Evolutionary conservation across 441 rosid genomes (phyloP).

Genomic region (Mallotus japonicus): DNA sequence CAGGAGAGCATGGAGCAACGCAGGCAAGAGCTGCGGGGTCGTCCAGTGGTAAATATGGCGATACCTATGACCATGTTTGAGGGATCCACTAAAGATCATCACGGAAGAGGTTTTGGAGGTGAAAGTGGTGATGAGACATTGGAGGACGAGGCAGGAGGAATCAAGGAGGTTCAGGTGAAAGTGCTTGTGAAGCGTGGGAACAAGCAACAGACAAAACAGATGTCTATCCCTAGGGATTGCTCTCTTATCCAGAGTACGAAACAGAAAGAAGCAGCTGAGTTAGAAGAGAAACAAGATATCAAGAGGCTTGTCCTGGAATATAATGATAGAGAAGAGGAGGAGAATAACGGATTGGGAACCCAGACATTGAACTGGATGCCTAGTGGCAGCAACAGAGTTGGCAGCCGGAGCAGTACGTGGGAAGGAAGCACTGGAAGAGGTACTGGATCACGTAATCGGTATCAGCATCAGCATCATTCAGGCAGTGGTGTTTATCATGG

Average conservation of each 20-base stretch:
- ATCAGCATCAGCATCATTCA: conserved; percentile 55
- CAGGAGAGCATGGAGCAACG: conserved; percentile 99
- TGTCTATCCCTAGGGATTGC: conserved; percentile 89
- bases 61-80: conserved; percentile 94
- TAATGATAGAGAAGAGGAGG: conserved; percentile 96
- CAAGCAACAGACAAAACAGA: conserved; percentile 95
- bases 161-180: conserved; percentile 88
- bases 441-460: conserved; percentile 65
- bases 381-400: conserved; percentile 56
- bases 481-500: conserved; percentile 74
- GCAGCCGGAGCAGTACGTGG: conserved; percentile 46
- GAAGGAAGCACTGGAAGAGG: conserved; percentile 60
- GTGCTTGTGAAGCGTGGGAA: conserved; percentile 97
- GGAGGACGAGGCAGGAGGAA: conserved; percentile 73
- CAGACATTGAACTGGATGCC: conserved; percentile 75
- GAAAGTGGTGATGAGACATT: conserved; percentile 84
- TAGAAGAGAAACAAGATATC: conserved; percentile 98
- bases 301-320: conserved; percentile 96
- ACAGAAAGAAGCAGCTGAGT: conserved; percentile 97
- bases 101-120: conserved; percentile 59
- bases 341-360: conserved; percentile 71
- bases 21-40: conserved; percentile 80
- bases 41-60: conserved; percentile 85
- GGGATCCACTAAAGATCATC: conserved; percentile 82
- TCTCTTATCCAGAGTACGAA: conserved; percentile 88